Base-by-base conservation (phyloP, 345 rosid species). In the Zanthoxylum bungeanum region DNA sequence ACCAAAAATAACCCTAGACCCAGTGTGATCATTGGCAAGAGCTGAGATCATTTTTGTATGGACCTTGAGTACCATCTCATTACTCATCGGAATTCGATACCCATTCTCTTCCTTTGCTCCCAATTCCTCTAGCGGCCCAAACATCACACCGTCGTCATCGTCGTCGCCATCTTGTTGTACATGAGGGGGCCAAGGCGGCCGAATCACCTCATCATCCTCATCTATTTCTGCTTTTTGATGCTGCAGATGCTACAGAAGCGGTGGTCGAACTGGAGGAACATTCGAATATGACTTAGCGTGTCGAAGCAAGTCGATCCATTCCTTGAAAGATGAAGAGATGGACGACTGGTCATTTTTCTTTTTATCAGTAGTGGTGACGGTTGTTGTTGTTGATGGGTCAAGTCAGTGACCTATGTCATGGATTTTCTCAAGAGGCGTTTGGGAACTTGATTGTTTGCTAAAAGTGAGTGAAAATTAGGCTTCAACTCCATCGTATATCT, bases 1-100 rank as follows among this genome's bases (percentile, higher is more conserved):
- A n/a, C 99, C 98, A 0, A 98, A 88, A 28, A 92, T 95, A 68
- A 92, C 97, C 68, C 98, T 82, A 49, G 99, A 93, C 21, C 98
- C 99, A 21, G 96, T 73, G 66, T 75, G 93, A 76, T 92, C 98
- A 60, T 92, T 83, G 16, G 97, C 97, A 21, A 95, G 85, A 53
- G 90, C 87, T 49, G 99, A 85, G 77, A 89, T 97, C 60, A 91
- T 28, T 98, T 94, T 92, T 12, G 86, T 67, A 36, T 90, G 98
- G 4, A 96, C 99, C 79, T 87, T 91, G 44, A 95, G 98, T 73
- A 88, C 87, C 79, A 95, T 92, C n/a, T n/a, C n/a, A n/a, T n/a
- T n/a, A n/a, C n/a, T n/a, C n/a, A n/a, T n/a, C n/a, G n/a, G n/a
- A n/a, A 84, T 95, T 97, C 87, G 77, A 79, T 84, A 85, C 65